These are phyloP conservation scores for Globisporangium heterothallicum DNA, from an alignment of 352 stramenopile species.

Conservation along the genomic window DNA sequence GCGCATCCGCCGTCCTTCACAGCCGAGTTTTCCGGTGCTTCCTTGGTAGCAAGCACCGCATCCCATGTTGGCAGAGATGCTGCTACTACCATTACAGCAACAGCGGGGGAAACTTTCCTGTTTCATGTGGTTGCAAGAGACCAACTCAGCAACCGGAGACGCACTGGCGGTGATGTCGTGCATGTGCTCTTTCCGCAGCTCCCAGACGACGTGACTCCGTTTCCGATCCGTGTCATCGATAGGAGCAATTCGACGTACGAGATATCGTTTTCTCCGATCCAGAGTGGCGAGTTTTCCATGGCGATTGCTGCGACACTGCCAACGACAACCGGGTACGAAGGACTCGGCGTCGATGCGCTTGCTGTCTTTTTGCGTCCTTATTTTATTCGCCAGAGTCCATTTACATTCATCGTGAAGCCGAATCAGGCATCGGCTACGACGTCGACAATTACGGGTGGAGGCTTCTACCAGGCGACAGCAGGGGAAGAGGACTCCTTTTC, in stretches of 20 bases:
- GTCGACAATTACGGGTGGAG: constrained; percentile 29
- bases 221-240: constrained; percentile 23
- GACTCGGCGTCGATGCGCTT: constrained; percentile 16
- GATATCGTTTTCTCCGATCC: constrained; percentile 28
- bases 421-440: constrained; percentile 20
- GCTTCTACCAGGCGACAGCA: constrained; percentile 29
- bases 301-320: constrained; percentile 26
- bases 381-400: constrained; percentile 38
- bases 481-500: constrained; percentile 24
- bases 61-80: not conserved
- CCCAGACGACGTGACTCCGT: constrained; percentile 3
- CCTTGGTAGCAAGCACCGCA: no score
- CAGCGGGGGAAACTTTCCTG: constrained; percentile 14
- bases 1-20: constrained; percentile 33
- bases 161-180: constrained; percentile 30
- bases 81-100: constrained; percentile 9
- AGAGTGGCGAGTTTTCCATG: constrained; percentile 35
- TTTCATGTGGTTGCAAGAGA: constrained; percentile 40
- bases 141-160: constrained; percentile 29
- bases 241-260: constrained; percentile 34
- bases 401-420: constrained; percentile 34
- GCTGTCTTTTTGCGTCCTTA: constrained; percentile 29
- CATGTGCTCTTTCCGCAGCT: constrained; percentile 33
- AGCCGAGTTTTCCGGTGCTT: constrained; percentile 18
- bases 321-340: constrained; percentile 13